Evolutionary conservation across 2,329 filamentous ascomycete genomes (phyloP).

Genomic region (Diaporthe ampelina): DNA sequence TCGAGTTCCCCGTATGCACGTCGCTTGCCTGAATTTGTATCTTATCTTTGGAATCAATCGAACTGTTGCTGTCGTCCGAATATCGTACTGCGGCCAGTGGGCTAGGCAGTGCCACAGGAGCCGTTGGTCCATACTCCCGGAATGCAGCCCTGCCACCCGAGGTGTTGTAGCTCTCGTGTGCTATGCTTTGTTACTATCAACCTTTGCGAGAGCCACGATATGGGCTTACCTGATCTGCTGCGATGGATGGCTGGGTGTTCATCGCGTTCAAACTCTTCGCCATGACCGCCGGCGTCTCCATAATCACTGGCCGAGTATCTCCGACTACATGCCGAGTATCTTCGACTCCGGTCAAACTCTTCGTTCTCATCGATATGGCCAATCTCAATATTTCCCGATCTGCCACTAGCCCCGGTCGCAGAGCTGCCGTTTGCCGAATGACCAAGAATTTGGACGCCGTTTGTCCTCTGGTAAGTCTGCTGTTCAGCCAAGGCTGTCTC

Average conservation of each 20-base stretch:
- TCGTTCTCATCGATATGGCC: constrained; percentile 19
- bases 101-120: neutral
- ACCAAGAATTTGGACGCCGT: neutral
- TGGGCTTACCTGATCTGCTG: constrained; percentile 19
- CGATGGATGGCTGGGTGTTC: neutral
- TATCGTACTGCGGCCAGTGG: constrained; percentile 11
- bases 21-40: constrained; percentile 14
- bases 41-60: neutral
- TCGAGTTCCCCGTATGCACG: neutral
- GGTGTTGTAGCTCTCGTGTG: constrained; percentile 7
- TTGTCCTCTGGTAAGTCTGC: constrained; percentile 6
- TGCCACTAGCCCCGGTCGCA: constrained; percentile 9
- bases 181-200: constrained; percentile 6
- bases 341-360: neutral
- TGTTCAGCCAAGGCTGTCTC: constrained; percentile 33
- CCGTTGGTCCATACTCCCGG: neutral
- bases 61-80: constrained; percentile 22
- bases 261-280: neutral
- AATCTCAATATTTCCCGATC: constrained; percentile 31
- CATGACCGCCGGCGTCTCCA: neutral
- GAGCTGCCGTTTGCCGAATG: constrained; percentile 2
- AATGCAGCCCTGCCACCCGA: constrained; percentile 15
- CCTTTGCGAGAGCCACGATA: neutral
- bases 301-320: constrained; percentile 3
- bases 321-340: neutral